These are phyloP conservation scores for Fusarium algeriense DNA, from an alignment of 2,329 filamentous ascomycete genomes.

Conservation along the genomic window DNA sequence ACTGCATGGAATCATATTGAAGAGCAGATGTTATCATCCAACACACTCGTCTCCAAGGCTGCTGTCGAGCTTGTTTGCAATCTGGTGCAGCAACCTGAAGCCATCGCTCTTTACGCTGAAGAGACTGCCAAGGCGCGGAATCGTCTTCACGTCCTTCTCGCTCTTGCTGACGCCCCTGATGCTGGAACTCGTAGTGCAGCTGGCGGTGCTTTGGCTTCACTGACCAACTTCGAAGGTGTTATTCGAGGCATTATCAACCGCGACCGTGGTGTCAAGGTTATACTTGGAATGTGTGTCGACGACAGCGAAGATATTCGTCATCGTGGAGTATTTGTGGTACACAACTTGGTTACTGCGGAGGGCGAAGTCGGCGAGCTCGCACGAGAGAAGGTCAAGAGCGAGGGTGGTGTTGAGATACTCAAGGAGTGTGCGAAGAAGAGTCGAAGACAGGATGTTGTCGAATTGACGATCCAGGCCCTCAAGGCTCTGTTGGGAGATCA, in stretches of 20 bases:
- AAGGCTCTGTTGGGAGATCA: constrained; percentile 70
- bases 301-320: constrained; percentile 76
- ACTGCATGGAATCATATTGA: constrained; percentile 82
- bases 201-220: constrained; percentile 86
- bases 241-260: constrained; percentile 77
- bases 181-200: constrained; percentile 83
- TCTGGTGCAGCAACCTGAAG: constrained; percentile 77
- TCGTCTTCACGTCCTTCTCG: constrained; percentile 85
- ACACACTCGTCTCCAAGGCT: constrained; percentile 82
- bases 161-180: constrained; percentile 89
- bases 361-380: constrained; percentile 74
- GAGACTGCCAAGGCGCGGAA: constrained; percentile 75
- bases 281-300: constrained; percentile 85
- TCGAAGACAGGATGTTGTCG: constrained; percentile 75
- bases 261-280: constrained; percentile 77
- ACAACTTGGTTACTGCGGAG: constrained; percentile 77
- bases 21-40: constrained; percentile 82
- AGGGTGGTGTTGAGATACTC: constrained; percentile 74
- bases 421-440: constrained; percentile 78
- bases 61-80: constrained; percentile 93
- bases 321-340: constrained; percentile 79
- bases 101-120: constrained; percentile 77
- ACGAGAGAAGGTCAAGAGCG: constrained; percentile 69
- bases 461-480: constrained; percentile 77
- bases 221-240: constrained; percentile 82